Evolutionary conservation across 495 filamentous ascomycete genomes (phyloP).

Genomic region (Lasiosphaeria miniovina): DNA sequence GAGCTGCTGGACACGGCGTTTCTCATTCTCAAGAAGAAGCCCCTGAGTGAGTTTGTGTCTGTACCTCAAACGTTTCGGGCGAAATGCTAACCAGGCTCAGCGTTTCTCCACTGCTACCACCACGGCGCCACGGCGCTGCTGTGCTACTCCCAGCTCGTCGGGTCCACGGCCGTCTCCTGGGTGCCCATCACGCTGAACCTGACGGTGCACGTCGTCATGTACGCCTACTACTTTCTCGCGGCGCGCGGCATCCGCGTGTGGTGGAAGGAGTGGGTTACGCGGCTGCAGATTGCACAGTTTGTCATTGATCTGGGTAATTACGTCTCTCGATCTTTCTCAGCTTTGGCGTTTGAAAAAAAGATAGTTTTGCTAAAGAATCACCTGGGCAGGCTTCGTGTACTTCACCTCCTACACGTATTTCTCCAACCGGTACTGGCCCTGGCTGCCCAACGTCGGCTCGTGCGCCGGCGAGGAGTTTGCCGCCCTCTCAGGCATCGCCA

Average conservation of each 20-base stretch:
- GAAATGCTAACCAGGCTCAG: constrained; percentile 30
- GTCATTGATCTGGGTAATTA: constrained; percentile 8
- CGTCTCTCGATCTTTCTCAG: too few relatives aligned
- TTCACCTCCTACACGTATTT: constrained; percentile 3
- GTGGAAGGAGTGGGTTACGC: constrained; percentile 10
- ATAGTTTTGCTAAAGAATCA: neutral
- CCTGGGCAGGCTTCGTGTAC: constrained; percentile 1
- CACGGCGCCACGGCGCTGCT: constrained; percentile 80
- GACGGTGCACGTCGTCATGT: constrained; percentile 74
- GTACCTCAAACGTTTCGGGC: constrained; percentile 11
- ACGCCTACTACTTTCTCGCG: constrained; percentile 46
- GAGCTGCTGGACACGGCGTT: constrained; percentile 78
- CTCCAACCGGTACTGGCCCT: neutral
- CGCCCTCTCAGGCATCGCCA: neutral
- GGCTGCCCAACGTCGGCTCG: neutral
- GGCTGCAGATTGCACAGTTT: constrained; percentile 8
- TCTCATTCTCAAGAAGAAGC: constrained; percentile 84
- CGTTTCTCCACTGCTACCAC: constrained; percentile 78
- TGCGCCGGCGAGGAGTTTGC: constrained; percentile 1
- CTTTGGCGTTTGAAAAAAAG: neutral
- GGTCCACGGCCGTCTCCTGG: constrained; percentile 76
- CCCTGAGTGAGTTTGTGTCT: constrained; percentile 56
- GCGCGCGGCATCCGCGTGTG: neutral
- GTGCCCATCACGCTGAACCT: constrained; percentile 75
- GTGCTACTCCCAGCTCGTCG: constrained; percentile 81